These are phyloP conservation scores for Ananas comosus DNA, from an alignment of 176 grass and related monocot species.

Conservation along the genomic window DNA sequence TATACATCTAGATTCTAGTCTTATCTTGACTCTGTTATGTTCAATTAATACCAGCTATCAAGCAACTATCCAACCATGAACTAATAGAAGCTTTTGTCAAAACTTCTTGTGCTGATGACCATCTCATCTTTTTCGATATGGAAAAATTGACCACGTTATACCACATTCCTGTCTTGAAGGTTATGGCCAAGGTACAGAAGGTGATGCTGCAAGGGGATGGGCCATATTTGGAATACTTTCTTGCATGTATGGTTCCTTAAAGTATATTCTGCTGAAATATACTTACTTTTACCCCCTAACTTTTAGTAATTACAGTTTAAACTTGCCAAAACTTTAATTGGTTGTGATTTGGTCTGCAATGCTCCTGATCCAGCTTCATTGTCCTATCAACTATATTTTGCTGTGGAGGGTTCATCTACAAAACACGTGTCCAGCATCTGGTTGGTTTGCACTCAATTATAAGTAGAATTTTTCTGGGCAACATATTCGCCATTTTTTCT, in stretches of 20 bases:
- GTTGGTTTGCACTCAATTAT: conserved; percentile 26
- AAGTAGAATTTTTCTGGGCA: conserved; percentile 14
- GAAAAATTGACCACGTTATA: background rate
- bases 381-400: conserved; percentile 58
- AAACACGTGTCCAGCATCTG: conserved; percentile 44
- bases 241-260: conserved; percentile 44
- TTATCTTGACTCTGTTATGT: background rate
- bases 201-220: conserved; percentile 58
- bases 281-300: conserved; percentile 5
- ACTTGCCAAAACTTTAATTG: too few relatives aligned
- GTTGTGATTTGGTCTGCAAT: conserved; percentile 12
- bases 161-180: conserved; percentile 23
- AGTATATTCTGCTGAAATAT: conserved; percentile 27
- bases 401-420: conserved; percentile 79
- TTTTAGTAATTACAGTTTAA: background rate
- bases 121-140: background rate
- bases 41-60: background rate
- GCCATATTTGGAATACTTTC: conserved; percentile 70
- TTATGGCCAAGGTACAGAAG: conserved; percentile 49
- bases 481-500: conserved; percentile 6
- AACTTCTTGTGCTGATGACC: background rate
- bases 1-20: background rate
- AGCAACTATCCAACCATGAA: background rate
- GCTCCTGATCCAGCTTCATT: conserved; percentile 43
- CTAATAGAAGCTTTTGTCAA: background rate